A percentile compares a stretch with the other conserved stretches of the same genome.
phyloP scores from a whole-genome alignment of 345 rosid species.

The Syzygium aromaticum region DNA sequence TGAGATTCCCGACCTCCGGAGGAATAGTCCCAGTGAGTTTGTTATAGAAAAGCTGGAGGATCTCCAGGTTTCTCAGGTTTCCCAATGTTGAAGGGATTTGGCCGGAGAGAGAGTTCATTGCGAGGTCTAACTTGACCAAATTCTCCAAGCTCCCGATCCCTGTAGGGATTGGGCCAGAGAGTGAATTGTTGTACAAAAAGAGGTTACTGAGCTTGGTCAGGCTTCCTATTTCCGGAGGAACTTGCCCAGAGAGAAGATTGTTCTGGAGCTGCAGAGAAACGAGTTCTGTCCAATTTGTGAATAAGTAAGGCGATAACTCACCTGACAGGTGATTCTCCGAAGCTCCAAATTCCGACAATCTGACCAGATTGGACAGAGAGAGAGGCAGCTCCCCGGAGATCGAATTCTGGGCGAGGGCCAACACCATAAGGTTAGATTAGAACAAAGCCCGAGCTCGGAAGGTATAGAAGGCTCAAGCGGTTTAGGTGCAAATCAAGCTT shows the following conservation, averaged over 20 bases:
- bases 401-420: conserved; percentile 40
- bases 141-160: conserved; percentile 36
- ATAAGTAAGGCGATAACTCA: conserved; percentile 26
- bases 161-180: conserved; percentile 37
- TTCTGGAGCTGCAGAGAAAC: conserved; percentile 38
- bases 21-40: conserved; percentile 42
- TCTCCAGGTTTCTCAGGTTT: conserved; percentile 29
- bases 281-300: conserved; percentile 42
- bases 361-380: conserved; percentile 37
- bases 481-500: conserved; percentile 27
- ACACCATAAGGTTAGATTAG: conserved; percentile 31
- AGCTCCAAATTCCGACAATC: conserved; percentile 25
- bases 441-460: conserved; percentile 40
- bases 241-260: conserved; percentile 29
- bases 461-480: conserved; percentile 41
- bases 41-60: conserved; percentile 33
- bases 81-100: conserved; percentile 33
- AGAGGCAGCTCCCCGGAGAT: conserved; percentile 37
- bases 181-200: conserved; percentile 25
- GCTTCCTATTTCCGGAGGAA: conserved; percentile 39
- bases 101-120: conserved; percentile 42
- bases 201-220: conserved; percentile 23
- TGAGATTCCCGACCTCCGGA: conserved; percentile 43
- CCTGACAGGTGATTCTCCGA: conserved; percentile 38
- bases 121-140: conserved; percentile 27